These are phyloP conservation scores for Microsporum ferrugineum DNA, from an alignment of 2,329 filamentous ascomycete species.

Conservation along the genomic window DNA sequence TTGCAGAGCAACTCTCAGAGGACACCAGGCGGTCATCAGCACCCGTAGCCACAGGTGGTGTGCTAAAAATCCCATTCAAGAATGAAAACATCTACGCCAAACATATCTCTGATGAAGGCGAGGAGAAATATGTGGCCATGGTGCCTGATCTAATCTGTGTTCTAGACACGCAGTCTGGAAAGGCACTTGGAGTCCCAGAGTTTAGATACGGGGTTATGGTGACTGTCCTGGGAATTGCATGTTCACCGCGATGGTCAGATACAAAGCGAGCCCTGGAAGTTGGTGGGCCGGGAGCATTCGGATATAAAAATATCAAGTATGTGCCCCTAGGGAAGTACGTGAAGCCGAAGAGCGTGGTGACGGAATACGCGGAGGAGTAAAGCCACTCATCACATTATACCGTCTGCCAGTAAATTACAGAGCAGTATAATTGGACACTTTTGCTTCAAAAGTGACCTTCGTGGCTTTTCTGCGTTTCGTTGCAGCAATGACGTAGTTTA, in stretches of 20 bases:
- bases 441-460: neutral
- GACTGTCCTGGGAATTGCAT: slow-evolving; percentile 44
- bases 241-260: slow-evolving; percentile 44
- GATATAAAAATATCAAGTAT: slow-evolving; percentile 40
- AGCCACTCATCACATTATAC: neutral
- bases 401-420: neutral
- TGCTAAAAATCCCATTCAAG: slow-evolving; percentile 51
- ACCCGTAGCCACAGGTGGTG: slow-evolving; percentile 10
- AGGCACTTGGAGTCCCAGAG: slow-evolving; percentile 46
- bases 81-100: slow-evolving; percentile 60
- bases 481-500: neutral
- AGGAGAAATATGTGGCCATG: slow-evolving; percentile 32
- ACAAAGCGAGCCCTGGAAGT: slow-evolving; percentile 39
- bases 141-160: slow-evolving; percentile 48
- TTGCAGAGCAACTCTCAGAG: slow-evolving; percentile 10
- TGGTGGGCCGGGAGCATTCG: slow-evolving; percentile 41
- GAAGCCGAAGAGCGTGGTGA: slow-evolving; percentile 44
- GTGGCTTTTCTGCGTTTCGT: neutral
- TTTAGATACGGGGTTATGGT: slow-evolving; percentile 45
- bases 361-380: slow-evolving; percentile 23
- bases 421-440: neutral
- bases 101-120: slow-evolving; percentile 25
- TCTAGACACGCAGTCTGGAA: slow-evolving; percentile 46
- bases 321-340: slow-evolving; percentile 42
- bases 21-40: slow-evolving; percentile 11